phyloP scores from a whole-genome alignment of 192 early-diverging fungal species.

The Backusella tarrabulga region DNA sequence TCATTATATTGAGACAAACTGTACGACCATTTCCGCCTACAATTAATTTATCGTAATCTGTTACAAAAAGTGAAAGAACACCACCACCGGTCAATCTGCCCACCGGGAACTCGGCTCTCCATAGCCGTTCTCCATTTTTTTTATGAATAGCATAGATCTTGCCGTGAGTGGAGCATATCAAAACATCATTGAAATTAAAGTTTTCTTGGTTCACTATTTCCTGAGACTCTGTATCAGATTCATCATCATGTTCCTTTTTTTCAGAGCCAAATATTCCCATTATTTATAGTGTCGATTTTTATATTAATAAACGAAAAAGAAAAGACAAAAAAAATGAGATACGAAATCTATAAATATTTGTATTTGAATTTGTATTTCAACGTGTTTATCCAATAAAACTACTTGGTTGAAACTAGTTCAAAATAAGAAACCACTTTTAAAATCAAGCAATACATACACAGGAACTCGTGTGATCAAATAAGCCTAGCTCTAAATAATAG shows the following conservation, averaged over 20 bases:
- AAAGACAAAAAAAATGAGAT: neutral
- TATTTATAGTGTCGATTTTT: neutral
- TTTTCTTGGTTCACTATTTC: neutral
- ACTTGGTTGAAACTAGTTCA: neutral
- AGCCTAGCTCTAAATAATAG: neutral
- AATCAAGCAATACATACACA: neutral
- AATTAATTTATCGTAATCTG: slow-evolving; percentile 19
- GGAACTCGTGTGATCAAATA: neutral
- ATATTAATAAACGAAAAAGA: neutral
- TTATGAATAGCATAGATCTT: slow-evolving; percentile 25
- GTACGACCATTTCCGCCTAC: slow-evolving; percentile 11
- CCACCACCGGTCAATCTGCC: neutral
- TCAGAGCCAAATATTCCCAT: neutral
- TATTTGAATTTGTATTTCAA: neutral
- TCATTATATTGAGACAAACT: slow-evolving; percentile 10
- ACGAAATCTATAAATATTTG: neutral
- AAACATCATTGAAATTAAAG: slow-evolving; percentile 12
- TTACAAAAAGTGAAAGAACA: slow-evolving; percentile 22
- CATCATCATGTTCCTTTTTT: neutral
- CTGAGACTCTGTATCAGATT: neutral
- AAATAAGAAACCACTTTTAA: no score
- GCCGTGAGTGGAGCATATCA: slow-evolving; percentile 26
- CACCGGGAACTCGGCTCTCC: slow-evolving; percentile 8
- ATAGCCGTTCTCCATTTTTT: slow-evolving; percentile 10
- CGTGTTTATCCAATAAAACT: neutral